These are phyloP conservation scores for Xylariaceae sp. DNA, from an alignment of 2,329 filamentous ascomycete genomes.

Conservation along the genomic window DNA sequence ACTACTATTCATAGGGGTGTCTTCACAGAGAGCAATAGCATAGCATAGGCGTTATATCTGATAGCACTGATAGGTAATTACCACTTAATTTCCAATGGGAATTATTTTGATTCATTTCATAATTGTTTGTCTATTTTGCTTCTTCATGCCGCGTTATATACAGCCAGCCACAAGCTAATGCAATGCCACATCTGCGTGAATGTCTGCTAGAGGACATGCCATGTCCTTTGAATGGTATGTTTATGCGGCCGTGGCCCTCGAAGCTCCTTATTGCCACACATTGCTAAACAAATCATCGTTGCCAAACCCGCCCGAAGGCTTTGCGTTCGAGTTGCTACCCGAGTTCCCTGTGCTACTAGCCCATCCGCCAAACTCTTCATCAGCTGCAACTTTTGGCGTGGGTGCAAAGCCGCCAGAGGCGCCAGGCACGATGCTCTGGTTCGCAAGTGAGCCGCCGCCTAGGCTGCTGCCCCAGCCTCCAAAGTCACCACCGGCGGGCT, in stretches of 20 bases:
- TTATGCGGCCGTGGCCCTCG: no score
- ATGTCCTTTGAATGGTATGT: no score
- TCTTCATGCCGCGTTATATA: slow-evolving; percentile 12
- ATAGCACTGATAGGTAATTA: slow-evolving; percentile 9
- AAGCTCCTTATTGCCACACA: slow-evolving; percentile 71
- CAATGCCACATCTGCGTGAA: no score
- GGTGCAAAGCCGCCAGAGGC: slow-evolving; percentile 63
- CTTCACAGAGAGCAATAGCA: slow-evolving; percentile 21
- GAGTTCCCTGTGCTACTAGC: slow-evolving; percentile 62
- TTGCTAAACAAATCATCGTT: slow-evolving; percentile 92
- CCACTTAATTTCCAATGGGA: no score
- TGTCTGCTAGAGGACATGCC: no score
- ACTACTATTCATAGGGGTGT: neutral
- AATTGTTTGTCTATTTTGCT: slow-evolving; percentile 4
- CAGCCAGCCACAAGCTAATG: neutral
- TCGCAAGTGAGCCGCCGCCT: slow-evolving; percentile 48
- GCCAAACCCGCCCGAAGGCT: slow-evolving; percentile 59
- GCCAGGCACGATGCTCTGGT: slow-evolving; percentile 59
- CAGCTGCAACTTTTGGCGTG: slow-evolving; percentile 71
- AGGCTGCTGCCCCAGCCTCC: slow-evolving; percentile 50
- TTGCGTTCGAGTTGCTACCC: slow-evolving; percentile 41
- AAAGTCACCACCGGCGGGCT: slow-evolving; percentile 57
- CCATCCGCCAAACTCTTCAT: slow-evolving; percentile 97
- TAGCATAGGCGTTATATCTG: slow-evolving; percentile 35
- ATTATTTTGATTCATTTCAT: slow-evolving; percentile 1